These are phyloP conservation scores for Cadophora malorum DNA, from an alignment of 2,329 filamentous ascomycete species.

Conservation along the genomic window DNA sequence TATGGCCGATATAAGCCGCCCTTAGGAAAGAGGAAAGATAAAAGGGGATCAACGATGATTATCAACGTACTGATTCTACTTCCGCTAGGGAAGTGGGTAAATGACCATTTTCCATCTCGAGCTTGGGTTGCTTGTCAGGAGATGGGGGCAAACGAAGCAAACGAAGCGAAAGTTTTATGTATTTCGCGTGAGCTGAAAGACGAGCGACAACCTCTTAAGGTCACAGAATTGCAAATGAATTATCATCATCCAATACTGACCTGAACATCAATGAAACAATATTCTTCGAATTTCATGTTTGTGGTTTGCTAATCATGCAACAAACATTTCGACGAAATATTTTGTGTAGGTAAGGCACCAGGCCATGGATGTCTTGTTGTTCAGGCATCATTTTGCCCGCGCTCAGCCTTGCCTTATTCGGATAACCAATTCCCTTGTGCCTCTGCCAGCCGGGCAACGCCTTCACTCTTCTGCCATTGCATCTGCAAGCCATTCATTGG, in stretches of 20 bases:
- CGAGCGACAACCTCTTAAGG: conserved; percentile 15
- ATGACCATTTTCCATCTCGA: conserved; percentile 27
- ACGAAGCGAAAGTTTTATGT: conserved; percentile 17
- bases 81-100: conserved; percentile 43
- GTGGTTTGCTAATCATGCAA: background rate
- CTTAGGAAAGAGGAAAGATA: background rate
- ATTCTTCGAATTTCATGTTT: background rate
- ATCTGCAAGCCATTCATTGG: conserved; percentile 5
- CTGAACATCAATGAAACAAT: background rate
- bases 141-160: conserved; percentile 23
- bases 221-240: background rate
- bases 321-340: background rate
- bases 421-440: conserved; percentile 4
- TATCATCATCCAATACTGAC: conserved; percentile 11
- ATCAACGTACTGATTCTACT: conserved; percentile 41
- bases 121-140: conserved; percentile 27
- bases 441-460: conserved; percentile 7
- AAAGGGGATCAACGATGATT: background rate
- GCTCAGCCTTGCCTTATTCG: no score
- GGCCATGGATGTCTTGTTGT: background rate
- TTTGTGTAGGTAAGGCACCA: conserved; percentile 2
- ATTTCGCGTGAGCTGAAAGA: background rate
- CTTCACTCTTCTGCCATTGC: conserved; percentile 3
- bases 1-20: conserved; percentile 5
- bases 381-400: background rate